These are phyloP conservation scores for Hanseniaspora guilliermondii DNA, from an alignment of 805 yeast genomes.

Conservation along the genomic window DNA sequence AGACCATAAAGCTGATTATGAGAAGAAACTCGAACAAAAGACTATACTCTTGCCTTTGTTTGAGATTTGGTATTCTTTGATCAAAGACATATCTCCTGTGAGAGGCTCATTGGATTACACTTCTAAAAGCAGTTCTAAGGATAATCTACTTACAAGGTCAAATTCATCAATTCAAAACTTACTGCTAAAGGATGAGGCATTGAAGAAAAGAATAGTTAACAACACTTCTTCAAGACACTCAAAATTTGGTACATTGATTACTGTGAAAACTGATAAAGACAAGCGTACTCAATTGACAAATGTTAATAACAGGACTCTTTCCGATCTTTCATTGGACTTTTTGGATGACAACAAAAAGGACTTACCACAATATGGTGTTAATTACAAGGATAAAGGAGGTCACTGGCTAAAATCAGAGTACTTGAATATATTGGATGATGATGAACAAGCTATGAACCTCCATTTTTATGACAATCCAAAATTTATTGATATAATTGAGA, in stretches of 20 bases:
- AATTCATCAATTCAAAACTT: conserved; percentile 31
- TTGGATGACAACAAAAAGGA: conserved; percentile 6
- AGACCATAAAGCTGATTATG: neutral
- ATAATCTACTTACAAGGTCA: neutral
- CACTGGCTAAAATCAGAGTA: conserved; percentile 5
- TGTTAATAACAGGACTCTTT: neutral
- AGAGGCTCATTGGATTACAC: neutral
- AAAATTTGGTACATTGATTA: conserved; percentile 74
- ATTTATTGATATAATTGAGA: conserved; percentile 18
- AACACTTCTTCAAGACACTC: conserved; percentile 66
- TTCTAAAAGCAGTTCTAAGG: neutral
- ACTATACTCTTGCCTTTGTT: neutral
- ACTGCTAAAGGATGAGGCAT: conserved; percentile 46
- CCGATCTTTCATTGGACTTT: conserved; percentile 1
- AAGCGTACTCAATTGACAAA: conserved; percentile 26
- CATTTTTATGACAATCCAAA: conserved; percentile 14
- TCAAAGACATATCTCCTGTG: conserved; percentile 30
- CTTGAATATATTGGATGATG: conserved; percentile 23
- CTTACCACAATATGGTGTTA: neutral
- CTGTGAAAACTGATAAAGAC: conserved; percentile 52
- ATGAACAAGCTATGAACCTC: neutral
- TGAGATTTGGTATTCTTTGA: conserved; percentile 32
- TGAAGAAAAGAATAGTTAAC: conserved; percentile 38
- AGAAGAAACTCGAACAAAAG: neutral
- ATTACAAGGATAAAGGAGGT: neutral